A percentile compares a stretch with the other conserved stretches of the same genome.
phyloP scores from a whole-genome alignment of 2,329 filamentous ascomycete genomes.

The Diaporthe aspalathi region DNA sequence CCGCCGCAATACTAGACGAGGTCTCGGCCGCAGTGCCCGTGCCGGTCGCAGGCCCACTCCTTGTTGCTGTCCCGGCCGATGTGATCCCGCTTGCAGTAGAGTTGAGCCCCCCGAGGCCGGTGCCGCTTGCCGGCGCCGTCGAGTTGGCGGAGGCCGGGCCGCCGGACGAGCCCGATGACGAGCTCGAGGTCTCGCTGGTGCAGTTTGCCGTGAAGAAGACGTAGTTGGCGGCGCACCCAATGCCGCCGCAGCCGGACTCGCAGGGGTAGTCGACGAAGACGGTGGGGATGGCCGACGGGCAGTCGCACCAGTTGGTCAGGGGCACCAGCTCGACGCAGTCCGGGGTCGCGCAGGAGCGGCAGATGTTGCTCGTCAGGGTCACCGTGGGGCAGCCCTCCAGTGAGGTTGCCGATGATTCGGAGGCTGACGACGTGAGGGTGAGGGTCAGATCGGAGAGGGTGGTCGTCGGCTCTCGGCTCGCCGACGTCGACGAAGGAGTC shows the following conservation, averaged over 20 bases:
- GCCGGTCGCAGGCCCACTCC: slow-evolving; percentile 1
- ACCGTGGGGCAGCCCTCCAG: slow-evolving; percentile 40
- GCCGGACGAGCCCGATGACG: slow-evolving; percentile 5
- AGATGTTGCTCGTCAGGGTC: slow-evolving; percentile 39
- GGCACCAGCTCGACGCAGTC: slow-evolving; percentile 39
- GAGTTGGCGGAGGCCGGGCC: neutral
- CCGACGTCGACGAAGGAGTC: slow-evolving; percentile 4
- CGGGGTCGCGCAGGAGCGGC: slow-evolving; percentile 39
- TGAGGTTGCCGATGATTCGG: neutral
- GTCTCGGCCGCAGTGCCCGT: slow-evolving; percentile 26
- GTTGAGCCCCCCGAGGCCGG: slow-evolving; percentile 5
- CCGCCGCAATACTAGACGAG: slow-evolving; percentile 29
- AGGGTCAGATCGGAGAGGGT: slow-evolving; percentile 5
- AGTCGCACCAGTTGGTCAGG: slow-evolving; percentile 40
- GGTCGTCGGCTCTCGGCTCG: neutral
- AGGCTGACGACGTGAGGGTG: slow-evolving; percentile 12
- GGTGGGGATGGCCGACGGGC: slow-evolving; percentile 39
- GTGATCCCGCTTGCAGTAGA: slow-evolving; percentile 4
- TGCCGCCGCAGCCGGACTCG: slow-evolving; percentile 36
- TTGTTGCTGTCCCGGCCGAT: slow-evolving; percentile 1
- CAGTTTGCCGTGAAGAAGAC: slow-evolving; percentile 37
- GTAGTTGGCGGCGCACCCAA: slow-evolving; percentile 39
- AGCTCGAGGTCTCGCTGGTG: slow-evolving; percentile 4
- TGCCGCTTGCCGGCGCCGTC: slow-evolving; percentile 1
- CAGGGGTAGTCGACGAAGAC: slow-evolving; percentile 38